phyloP scores from a whole-genome alignment of 78 protist genomes.

The Dictyostelium discoideum region dicty_2.7 NC_007091.3:684501-685000 shows the following conservation, averaged over 20 bases:
- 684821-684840: neutral
- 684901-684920: neutral
- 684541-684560: constrained; percentile 51
- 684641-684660: neutral
- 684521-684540: constrained; percentile 44
- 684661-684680: neutral
- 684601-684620: constrained; percentile 8
- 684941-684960: constrained; percentile 42
- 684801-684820: neutral
- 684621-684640: neutral
- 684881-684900: neutral
- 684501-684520: constrained; percentile 19
- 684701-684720: too few relatives aligned
- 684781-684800: constrained; percentile 45
- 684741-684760: constrained; percentile 7
- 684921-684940: constrained; percentile 36
- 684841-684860: constrained; percentile 60
- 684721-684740: too few relatives aligned
- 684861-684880: neutral
- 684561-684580: constrained; percentile 10
- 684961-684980: constrained; percentile 1
- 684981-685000: constrained; percentile 64
- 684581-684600: neutral
- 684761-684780: constrained; percentile 27
- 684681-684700: neutral